phyloP scores from a whole-genome alignment of 176 grass and related monocot species.

The Eragrostis curvula region DNA sequence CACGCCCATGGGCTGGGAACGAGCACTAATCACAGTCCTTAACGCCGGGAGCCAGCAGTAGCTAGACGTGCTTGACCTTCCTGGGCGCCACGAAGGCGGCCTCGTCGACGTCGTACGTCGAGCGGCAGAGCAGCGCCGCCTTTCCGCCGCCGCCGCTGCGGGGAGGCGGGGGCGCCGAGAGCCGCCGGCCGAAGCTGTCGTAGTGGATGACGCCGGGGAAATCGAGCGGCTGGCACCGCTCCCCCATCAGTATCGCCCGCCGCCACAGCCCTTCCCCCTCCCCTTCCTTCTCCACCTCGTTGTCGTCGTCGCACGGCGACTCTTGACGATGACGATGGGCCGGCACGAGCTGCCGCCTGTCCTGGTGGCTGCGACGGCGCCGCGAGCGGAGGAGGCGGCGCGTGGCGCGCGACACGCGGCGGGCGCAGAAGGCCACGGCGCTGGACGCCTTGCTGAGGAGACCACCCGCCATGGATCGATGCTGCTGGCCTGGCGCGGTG shows the following conservation, averaged over 20 bases:
- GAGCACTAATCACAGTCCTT: neutral
- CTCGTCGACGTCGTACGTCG: conserved; percentile 6
- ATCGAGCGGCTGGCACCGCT: conserved; percentile 62
- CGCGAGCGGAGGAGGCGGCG: conserved; percentile 39
- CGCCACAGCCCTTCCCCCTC: conserved; percentile 47
- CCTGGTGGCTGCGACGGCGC: neutral
- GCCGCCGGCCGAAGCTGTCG: conserved; percentile 47
- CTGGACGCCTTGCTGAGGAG: conserved; percentile 42
- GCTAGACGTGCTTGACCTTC: neutral
- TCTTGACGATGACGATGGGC: neutral
- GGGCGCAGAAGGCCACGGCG: conserved; percentile 27
- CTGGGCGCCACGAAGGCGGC: neutral
- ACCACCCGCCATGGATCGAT: neutral
- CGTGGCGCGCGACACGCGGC: conserved; percentile 40
- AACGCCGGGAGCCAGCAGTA: neutral
- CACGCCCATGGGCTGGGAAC: neutral
- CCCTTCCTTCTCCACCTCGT: neutral
- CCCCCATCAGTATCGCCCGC: conserved; percentile 64
- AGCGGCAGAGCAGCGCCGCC: conserved; percentile 31
- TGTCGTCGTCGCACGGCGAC: neutral
- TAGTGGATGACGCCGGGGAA: conserved; percentile 68
- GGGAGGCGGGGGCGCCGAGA: conserved; percentile 1
- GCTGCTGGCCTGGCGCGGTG: no score
- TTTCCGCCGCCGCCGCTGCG: neutral
- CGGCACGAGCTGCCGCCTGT: conserved; percentile 28